These are phyloP conservation scores for Lasiodiplodia sp. DNA, from an alignment of 2,329 filamentous ascomycete species.

Conservation along the genomic window DNA sequence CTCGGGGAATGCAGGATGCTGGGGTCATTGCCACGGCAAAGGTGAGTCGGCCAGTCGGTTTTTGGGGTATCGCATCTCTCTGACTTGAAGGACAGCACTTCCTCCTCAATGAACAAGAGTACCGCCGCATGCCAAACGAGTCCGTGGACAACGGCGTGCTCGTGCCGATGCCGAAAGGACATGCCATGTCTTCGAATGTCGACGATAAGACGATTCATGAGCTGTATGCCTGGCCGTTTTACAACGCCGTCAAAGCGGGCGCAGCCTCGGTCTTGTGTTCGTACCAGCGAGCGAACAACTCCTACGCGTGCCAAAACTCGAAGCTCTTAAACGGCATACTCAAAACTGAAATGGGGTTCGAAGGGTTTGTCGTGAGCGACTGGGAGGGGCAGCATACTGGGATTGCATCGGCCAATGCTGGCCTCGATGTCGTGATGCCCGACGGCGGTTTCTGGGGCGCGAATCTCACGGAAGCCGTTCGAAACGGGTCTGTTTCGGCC, in stretches of 20 bases:
- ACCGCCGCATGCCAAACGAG: slow-evolving; percentile 47
- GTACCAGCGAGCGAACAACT: slow-evolving; percentile 46
- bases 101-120: slow-evolving; percentile 68
- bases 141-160: slow-evolving; percentile 41
- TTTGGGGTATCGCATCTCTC: no score
- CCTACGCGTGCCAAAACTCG: slow-evolving; percentile 44
- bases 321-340: slow-evolving; percentile 60
- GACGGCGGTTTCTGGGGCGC: slow-evolving; percentile 41
- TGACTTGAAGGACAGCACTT: slow-evolving; percentile 53
- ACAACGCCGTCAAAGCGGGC: slow-evolving; percentile 65
- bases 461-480: slow-evolving; percentile 42
- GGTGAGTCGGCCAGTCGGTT: slow-evolving; percentile 49
- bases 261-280: slow-evolving; percentile 68
- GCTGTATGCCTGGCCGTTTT: slow-evolving; percentile 71
- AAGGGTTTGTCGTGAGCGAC: slow-evolving; percentile 52
- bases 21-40: slow-evolving; percentile 66
- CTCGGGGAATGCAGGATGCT: slow-evolving; percentile 60
- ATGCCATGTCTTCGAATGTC: slow-evolving; percentile 61
- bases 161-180: slow-evolving; percentile 58
- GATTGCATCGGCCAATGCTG: slow-evolving; percentile 53
- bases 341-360: slow-evolving; percentile 60
- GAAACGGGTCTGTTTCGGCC: slow-evolving; percentile 36
- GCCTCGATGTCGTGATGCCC: slow-evolving; percentile 58
- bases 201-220: slow-evolving; percentile 72
- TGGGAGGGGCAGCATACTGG: slow-evolving; percentile 57